phyloP scores from a whole-genome alignment of 768 basidiomycete genomes.

The Mycena epipterygia region DNA sequence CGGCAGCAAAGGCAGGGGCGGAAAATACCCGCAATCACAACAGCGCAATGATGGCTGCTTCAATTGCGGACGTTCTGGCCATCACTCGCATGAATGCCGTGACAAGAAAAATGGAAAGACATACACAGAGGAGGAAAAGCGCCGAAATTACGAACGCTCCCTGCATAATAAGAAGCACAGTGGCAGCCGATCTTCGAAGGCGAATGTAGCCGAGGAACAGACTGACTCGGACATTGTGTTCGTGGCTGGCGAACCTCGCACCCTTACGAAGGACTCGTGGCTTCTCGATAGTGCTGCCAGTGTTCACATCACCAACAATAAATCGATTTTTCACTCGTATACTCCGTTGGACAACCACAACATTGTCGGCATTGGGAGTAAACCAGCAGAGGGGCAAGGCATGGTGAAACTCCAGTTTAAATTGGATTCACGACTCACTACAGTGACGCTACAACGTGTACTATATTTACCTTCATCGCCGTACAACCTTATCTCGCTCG shows the following conservation, averaged over 20 bases:
- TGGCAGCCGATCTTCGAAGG: constrained; percentile 9
- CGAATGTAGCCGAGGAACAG: constrained; percentile 14
- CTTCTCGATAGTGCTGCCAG: constrained; percentile 23
- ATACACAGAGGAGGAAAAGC: constrained; percentile 11
- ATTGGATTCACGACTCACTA: neutral
- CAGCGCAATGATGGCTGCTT: constrained; percentile 4
- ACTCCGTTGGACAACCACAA: constrained; percentile 2
- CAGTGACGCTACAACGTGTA: constrained; percentile 14
- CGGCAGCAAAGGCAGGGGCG: neutral
- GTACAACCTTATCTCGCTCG: constrained; percentile 24
- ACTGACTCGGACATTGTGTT: constrained; percentile 3
- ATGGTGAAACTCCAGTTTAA: neutral
- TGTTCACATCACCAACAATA: constrained; percentile 24
- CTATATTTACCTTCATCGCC: constrained; percentile 16
- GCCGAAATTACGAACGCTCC: constrained; percentile 8
- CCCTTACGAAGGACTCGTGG: constrained; percentile 21
- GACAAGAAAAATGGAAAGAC: constrained; percentile 20
- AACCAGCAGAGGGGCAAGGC: constrained; percentile 12
- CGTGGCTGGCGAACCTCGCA: neutral
- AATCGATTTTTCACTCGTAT: constrained; percentile 16
- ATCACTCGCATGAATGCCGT: constrained; percentile 11
- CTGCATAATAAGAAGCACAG: neutral
- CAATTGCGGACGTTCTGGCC: constrained; percentile 16
- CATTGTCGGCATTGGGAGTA: constrained; percentile 18
- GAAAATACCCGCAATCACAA: neutral